phyloP scores from a whole-genome alignment of 352 stramenopile species.

The Phytophthora palmivora region DNA sequence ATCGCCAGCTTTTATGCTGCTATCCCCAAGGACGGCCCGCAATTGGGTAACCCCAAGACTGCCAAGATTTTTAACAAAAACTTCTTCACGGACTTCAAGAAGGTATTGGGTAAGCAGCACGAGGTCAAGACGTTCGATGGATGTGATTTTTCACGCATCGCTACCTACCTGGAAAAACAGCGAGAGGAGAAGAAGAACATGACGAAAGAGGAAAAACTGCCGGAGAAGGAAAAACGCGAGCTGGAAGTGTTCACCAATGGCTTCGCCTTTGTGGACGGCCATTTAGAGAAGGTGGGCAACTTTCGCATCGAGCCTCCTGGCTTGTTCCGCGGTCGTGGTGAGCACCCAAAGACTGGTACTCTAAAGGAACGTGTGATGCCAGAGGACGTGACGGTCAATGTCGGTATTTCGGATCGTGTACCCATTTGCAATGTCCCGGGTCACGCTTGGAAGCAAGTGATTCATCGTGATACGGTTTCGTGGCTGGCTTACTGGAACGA shows the following conservation, averaged over 20 bases:
- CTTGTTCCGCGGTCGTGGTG: constrained; percentile 97
- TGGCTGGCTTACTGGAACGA: constrained; percentile 98
- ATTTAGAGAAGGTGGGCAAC: constrained; percentile 98
- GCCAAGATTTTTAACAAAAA: constrained; percentile 99
- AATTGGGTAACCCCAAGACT: constrained; percentile 97
- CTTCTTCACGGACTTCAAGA: constrained; percentile 96
- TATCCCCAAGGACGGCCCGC: constrained; percentile 97
- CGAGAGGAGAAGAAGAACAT: constrained; percentile 96
- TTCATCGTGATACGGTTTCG: constrained; percentile 93
- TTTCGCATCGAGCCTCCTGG: constrained; percentile 98
- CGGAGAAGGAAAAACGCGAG: constrained; percentile 92
- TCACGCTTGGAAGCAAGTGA: constrained; percentile 97
- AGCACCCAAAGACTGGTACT: constrained; percentile 99
- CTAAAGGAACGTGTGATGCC: constrained; percentile 97
- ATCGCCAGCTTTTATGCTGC: constrained; percentile 95
- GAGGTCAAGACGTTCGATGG: constrained; percentile 96
- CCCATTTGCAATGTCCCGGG: constrained; percentile 93
- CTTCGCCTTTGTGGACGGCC: constrained; percentile 97
- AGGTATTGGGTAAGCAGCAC: constrained; percentile 93
- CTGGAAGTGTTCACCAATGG: constrained; percentile 94
- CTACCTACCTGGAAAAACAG: constrained; percentile 92
- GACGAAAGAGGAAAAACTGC: constrained; percentile 94
- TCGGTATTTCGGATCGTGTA: constrained; percentile 92
- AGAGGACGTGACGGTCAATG: constrained; percentile 98
- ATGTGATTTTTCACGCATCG: constrained; percentile 97